Conservation (phyloP, 495 filamentous ascomycete species). For the Aspergillus asperescens region DNA sequence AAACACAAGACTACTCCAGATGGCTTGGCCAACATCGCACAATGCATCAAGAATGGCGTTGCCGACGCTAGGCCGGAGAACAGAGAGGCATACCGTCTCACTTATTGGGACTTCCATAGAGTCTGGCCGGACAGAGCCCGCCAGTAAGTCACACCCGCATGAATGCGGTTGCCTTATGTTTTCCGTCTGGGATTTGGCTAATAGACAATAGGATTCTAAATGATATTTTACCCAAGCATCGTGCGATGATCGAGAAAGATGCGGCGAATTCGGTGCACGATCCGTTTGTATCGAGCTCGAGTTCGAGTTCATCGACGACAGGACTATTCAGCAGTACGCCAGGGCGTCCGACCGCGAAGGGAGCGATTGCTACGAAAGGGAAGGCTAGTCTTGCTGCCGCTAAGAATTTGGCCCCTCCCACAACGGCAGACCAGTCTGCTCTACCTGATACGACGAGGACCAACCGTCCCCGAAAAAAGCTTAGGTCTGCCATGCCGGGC, state of each 20-base stretch:
- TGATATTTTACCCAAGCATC: slow-evolving; percentile 65
- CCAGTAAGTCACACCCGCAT: slow-evolving; percentile 43
- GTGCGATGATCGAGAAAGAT: slow-evolving; percentile 70
- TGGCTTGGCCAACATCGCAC: slow-evolving; percentile 75
- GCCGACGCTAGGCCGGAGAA: slow-evolving; percentile 83
- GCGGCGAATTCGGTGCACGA: slow-evolving; percentile 69
- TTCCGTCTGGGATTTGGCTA: slow-evolving; percentile 18
- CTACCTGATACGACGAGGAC: slow-evolving; percentile 42
- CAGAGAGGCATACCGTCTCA: slow-evolving; percentile 72
- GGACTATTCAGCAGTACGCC: slow-evolving; percentile 50
- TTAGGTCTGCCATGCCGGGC: slow-evolving; percentile 32
- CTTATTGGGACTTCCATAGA: slow-evolving; percentile 74
- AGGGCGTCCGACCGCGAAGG: slow-evolving; percentile 56
- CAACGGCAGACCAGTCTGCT: slow-evolving; percentile 65
- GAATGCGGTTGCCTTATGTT: background rate
- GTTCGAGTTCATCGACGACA: slow-evolving; percentile 43
- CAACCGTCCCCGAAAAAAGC: slow-evolving; percentile 31
- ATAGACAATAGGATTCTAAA: slow-evolving; percentile 59
- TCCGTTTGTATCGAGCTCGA: slow-evolving; percentile 37
- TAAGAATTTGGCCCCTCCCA: slow-evolving; percentile 59
- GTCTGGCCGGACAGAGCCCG: slow-evolving; percentile 78
- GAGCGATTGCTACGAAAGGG: slow-evolving; percentile 80
- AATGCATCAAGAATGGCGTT: slow-evolving; percentile 80
- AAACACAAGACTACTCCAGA: slow-evolving; percentile 77
- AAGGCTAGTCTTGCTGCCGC: slow-evolving; percentile 49